Evolutionary conservation across 306 rosid species (phyloP), one percentile per base, ranked within the genome.

Genomic region (Lablab purpureus): DNA sequence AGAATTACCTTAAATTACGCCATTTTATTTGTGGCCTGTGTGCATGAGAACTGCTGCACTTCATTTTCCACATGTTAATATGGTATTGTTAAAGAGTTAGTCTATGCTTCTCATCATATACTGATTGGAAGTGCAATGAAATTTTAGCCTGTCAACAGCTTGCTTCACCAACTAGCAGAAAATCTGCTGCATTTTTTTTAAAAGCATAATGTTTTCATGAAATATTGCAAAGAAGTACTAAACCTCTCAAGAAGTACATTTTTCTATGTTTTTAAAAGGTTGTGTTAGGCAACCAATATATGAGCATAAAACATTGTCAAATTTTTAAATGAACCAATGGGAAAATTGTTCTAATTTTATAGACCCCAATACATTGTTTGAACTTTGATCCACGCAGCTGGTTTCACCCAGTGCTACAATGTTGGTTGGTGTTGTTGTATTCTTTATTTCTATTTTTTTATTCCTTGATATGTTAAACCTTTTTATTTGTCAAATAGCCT

Each of bases 401-500:
- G 25, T 49, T 19, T 25, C 14, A 12, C 17, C 60, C n/a, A 41
- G 59, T 52, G 28, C 28, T 10, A 59, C 27, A 65, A 81, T 69
- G 60, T 73, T 28, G 56, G 68, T 79, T 71, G 45, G 36, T 30
- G 69, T 62, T 46, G 54, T 5, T 59, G 55, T 75, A 56, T 75
- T 81, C 40, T 68, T 59, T 75, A 15, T 74, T 52, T 75, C 47
- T 63, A 43, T 5, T 77, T 37, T 55, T 65, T 77, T 58, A 28
- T 76, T 73, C 36, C 34, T 30, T 34, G 45, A 50, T 74, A 54
- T 78, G 37, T 27, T 32, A 64, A 28, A n/a, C 74, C 45, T 17
- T 50, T 81, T 74, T 5, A 13, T 23, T 68, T 19, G 41, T 59
- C 13, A 22, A 27, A 63, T 80, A 50, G n/a, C 34, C 47, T 23